Evolutionary conservation across 345 rosid genomes (phyloP).

Genomic region (Rhodomyrtus tomentosa): DNA sequence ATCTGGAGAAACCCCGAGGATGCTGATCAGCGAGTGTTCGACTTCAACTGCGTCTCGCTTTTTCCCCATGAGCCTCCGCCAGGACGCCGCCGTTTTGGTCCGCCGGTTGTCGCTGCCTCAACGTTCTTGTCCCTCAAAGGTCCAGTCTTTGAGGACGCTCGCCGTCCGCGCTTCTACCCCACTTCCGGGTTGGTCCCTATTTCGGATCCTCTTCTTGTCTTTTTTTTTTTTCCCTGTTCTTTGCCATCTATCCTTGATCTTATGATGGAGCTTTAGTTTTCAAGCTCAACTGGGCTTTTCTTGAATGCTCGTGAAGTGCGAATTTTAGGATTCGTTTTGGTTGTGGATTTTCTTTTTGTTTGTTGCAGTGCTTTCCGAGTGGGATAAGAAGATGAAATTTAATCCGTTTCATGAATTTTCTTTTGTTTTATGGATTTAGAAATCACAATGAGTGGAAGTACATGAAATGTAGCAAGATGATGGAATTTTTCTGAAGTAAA

Average conservation of each 20-base stretch:
- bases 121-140: background rate
- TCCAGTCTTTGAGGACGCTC: constrained; percentile 4
- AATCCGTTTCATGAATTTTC: no score
- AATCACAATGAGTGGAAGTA: background rate
- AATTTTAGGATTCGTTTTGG: background rate
- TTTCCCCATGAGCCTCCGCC: constrained; percentile 33
- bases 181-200: background rate
- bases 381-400: background rate
- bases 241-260: background rate
- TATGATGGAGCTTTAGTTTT: background rate
- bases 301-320: background rate
- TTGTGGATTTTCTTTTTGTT: background rate
- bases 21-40: background rate
- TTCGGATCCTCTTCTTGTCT: background rate
- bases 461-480: background rate
- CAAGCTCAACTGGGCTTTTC: background rate
- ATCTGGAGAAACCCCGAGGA: background rate
- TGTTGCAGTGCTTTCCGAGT: background rate
- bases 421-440: background rate
- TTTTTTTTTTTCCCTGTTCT: background rate
- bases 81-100: constrained; percentile 4
- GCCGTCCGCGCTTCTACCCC: constrained; percentile 16
- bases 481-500: background rate
- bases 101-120: background rate
- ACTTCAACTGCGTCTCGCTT: constrained; percentile 1